phyloP scores from a whole-genome alignment of 2,329 filamentous ascomycete species.

The Exophiala aquamarina region DNA sequence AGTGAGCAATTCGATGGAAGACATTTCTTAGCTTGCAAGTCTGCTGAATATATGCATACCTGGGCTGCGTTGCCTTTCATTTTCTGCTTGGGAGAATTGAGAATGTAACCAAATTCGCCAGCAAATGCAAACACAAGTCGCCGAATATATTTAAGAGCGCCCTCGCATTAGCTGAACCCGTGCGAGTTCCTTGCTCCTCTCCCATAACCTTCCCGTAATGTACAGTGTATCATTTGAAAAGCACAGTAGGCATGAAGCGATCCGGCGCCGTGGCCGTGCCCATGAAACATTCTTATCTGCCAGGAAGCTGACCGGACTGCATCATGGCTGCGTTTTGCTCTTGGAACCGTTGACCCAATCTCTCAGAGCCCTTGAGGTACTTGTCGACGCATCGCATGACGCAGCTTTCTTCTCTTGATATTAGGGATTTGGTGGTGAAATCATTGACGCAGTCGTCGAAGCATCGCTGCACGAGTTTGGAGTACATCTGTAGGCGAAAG shows the following conservation, averaged over 20 bases:
- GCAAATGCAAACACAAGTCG: not conserved
- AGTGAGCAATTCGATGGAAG: no score
- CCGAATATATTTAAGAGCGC: not conserved
- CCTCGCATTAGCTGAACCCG: not conserved
- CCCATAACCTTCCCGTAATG: not conserved
- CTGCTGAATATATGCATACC: not conserved
- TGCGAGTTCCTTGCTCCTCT: not conserved
- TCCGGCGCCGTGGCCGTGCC: not conserved
- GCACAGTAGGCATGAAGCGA: not conserved
- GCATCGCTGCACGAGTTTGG: conserved; percentile 63
- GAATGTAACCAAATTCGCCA: no score
- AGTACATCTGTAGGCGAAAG: conserved; percentile 58
- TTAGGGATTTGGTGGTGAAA: conserved; percentile 95
- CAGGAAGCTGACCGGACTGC: conserved; percentile 56
- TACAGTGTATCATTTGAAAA: not conserved
- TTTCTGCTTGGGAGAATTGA: not conserved
- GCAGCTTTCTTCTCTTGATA: conserved; percentile 84
- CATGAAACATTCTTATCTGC: conserved; percentile 34
- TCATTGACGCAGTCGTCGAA: conserved; percentile 97
- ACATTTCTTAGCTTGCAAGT: no score
- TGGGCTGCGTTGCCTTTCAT: not conserved
- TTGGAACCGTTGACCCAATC: conserved; percentile 87
- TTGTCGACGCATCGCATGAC: conserved; percentile 95
- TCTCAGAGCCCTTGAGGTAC: conserved; percentile 86
- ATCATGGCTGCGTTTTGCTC: conserved; percentile 70